Evolutionary conservation across 2,329 filamentous ascomycete species (phyloP).

Genomic region (Tolypocladium sp.): DNA sequence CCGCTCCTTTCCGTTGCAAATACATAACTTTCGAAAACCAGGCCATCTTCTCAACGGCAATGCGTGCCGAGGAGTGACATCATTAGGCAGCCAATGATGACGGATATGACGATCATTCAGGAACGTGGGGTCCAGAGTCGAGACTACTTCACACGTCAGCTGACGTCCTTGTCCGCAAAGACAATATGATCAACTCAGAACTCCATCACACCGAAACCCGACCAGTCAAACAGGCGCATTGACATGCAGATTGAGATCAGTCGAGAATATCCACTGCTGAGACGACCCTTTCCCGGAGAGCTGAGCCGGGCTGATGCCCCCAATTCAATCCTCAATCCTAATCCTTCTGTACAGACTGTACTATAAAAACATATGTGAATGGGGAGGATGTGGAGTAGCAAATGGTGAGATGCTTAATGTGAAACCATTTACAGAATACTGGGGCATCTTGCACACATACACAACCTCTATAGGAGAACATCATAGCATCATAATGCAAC

Average conservation of each 20-base stretch:
- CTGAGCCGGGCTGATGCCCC: background rate
- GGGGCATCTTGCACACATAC: too few species aligned
- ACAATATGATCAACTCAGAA: background rate
- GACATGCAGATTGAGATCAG: background rate
- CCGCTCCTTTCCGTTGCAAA: background rate
- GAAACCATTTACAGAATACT: background rate
- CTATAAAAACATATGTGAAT: background rate
- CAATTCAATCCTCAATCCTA: background rate
- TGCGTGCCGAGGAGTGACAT: background rate
- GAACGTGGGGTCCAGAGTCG: background rate
- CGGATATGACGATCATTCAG: background rate
- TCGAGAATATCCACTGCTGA: background rate
- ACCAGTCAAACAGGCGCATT: background rate
- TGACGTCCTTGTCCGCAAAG: background rate
- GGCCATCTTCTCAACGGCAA: background rate
- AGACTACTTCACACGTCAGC: background rate
- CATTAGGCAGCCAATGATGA: background rate
- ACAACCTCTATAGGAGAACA: background rate
- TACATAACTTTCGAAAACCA: too few species aligned
- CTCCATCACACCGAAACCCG: background rate
- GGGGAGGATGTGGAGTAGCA: background rate
- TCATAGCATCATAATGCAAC: background rate
- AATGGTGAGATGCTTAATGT: background rate
- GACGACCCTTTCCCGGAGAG: background rate
- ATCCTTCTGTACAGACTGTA: too few species aligned